Conservation (phyloP, 2,329 filamentous ascomycete genomes). For the Niveomyces coronatus region DNA sequence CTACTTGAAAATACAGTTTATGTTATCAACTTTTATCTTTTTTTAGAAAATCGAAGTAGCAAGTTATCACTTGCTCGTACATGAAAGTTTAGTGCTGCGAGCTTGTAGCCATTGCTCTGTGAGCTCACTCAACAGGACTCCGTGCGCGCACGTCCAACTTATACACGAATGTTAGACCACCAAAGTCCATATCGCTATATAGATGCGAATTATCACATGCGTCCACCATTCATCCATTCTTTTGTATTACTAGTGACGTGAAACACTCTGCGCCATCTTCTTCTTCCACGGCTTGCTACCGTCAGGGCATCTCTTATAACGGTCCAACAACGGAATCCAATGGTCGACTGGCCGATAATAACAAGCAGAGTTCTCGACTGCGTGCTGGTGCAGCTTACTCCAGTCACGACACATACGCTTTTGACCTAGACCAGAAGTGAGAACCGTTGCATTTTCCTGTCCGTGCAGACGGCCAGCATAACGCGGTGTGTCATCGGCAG, state of each 20-base stretch:
- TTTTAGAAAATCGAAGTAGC: too few relatives aligned
- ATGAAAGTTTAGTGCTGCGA: too few relatives aligned
- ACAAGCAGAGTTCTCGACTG: background rate
- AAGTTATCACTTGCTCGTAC: too few relatives aligned
- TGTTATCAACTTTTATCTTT: too few relatives aligned
- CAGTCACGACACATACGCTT: constrained; percentile 7
- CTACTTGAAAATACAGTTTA: too few relatives aligned
- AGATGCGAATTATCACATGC: too few relatives aligned
- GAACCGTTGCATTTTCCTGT: background rate
- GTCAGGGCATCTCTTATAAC: background rate
- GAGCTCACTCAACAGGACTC: too few relatives aligned
- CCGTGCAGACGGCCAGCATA: constrained; percentile 3
- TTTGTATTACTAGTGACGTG: background rate
- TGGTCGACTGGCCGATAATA: background rate
- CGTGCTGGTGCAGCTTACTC: background rate
- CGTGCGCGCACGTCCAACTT: too few relatives aligned
- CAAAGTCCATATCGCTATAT: too few relatives aligned
- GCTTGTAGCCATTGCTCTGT: too few relatives aligned
- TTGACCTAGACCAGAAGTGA: background rate
- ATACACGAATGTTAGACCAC: too few relatives aligned
- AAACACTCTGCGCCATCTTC: background rate
- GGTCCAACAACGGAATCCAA: background rate
- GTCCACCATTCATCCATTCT: background rate
- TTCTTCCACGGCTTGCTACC: background rate
- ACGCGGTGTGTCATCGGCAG: constrained; percentile 6